Base-by-base conservation (phyloP, 305 asterid species). In the Fraxinus xanthoxyloides region DNA sequence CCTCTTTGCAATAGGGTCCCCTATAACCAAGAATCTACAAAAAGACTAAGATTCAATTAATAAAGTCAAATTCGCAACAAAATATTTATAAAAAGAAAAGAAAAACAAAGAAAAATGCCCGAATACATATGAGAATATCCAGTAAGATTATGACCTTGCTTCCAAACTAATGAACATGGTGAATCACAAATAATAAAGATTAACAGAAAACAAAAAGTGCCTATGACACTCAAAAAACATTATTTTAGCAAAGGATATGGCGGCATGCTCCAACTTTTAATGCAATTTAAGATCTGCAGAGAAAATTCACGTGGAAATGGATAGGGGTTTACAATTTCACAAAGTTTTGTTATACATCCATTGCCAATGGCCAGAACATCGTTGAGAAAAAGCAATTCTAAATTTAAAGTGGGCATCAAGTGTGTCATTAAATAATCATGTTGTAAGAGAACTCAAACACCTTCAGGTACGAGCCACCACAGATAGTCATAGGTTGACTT, bases 401-500 rank as follows among this genome's bases (percentile, higher is more conserved):
- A 38, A 34, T 23, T 79, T 2, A 36, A 38, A 67, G 17, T 61
- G 24, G 24, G 32, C 7, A 24, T 76, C 23, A 70, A 76, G 74
- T 21, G 13, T 17, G 19, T 74, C 26, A 34, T 15, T 7, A 59
- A 54, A 74, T 38, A 77, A 81, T 48, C 67, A 12, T 56, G 74
- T 17, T 56, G 67, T 34, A 34, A 80, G 69, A 83, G 73, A 73
- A 72, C 19, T 65, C 63, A 63, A 73, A 40, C 88, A 95, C 99
- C 98, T 90, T 92, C 97, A 74, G 99, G 97, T 82, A 96, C 94
- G 84, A 96, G 95, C 99, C 98, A 96, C 99, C 99, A 94, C 63
- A 94, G 87, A 91, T 96, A 98, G 85, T 96, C 97, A 81, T 81
- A 96, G 81, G 98, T 94, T 82, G 89, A 85, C 87, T 96, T 96